Percentiles rank a stretch among this genome's conserved stretches.
phyloP scores from a whole-genome alignment of 1,139 yeast species.

The Suhomyces taliae region DNA sequence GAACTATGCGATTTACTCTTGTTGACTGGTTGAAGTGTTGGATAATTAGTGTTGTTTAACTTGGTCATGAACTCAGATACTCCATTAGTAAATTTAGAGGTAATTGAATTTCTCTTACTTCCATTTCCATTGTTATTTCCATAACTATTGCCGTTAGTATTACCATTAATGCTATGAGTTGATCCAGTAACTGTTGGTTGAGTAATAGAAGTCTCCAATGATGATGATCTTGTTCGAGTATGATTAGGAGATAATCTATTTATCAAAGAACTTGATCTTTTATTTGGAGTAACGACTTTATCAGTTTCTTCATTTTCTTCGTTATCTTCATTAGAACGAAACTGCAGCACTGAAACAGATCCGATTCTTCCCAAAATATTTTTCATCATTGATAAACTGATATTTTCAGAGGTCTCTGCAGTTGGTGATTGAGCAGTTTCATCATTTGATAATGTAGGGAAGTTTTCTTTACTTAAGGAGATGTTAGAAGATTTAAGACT shows the following conservation, averaged over 20 bases:
- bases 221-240: constrained; percentile 40
- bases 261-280: constrained; percentile 29
- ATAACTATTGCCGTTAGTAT: not conserved
- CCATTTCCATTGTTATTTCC: constrained; percentile 2
- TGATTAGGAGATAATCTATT: constrained; percentile 36
- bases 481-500: constrained; percentile 20
- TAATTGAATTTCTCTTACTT: constrained; percentile 33
- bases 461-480: constrained; percentile 24
- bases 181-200: not conserved
- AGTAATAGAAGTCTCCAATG: constrained; percentile 24
- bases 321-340: constrained; percentile 9
- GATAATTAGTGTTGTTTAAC: constrained; percentile 24
- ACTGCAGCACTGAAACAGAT: constrained; percentile 27
- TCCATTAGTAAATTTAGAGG: constrained; percentile 42
- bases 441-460: constrained; percentile 25
- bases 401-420: constrained; percentile 16
- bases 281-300: constrained; percentile 14
- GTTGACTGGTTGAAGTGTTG: constrained; percentile 10
- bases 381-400: constrained; percentile 32
- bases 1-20: constrained; percentile 31
- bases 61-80: constrained; percentile 47
- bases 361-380: constrained; percentile 38
- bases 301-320: constrained; percentile 8
- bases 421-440: constrained; percentile 17
- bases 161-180: not conserved